Percentiles rank a stretch among this genome's conserved stretches.
Conservation (phyloP, 257 asterid genomes). For the Leonotis leonurus region DNA sequence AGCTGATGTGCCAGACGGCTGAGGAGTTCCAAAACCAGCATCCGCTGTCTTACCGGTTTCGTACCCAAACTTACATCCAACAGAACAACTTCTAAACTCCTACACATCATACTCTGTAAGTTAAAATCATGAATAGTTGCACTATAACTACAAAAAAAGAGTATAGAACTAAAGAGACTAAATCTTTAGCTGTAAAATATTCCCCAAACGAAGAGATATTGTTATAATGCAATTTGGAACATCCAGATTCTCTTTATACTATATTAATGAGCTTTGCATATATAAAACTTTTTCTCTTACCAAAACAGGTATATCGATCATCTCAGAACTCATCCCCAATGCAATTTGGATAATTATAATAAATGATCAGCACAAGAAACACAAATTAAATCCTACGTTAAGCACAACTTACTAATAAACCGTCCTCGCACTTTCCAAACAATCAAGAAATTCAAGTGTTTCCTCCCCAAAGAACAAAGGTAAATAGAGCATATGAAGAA, state of each 20-base stretch:
- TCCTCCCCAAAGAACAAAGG: background rate
- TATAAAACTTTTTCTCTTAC: background rate
- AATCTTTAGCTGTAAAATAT: background rate
- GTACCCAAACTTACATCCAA: slow-evolving; percentile 68
- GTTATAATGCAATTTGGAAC: background rate
- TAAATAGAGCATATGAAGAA: background rate
- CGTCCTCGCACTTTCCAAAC: background rate
- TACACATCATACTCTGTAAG: slow-evolving; percentile 18
- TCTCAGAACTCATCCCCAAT: background rate
- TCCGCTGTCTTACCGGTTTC: slow-evolving; percentile 41
- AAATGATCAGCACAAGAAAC: slow-evolving; percentile 3
- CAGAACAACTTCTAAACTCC: slow-evolving; percentile 71
- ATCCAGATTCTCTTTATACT: background rate
- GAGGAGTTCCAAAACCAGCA: slow-evolving; percentile 65
- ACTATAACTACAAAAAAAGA: background rate
- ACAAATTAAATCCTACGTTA: background rate
- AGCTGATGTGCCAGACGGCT: slow-evolving; percentile 33
- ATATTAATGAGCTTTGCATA: slow-evolving; percentile 6
- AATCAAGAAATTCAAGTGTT: background rate
- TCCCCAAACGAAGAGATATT: background rate
- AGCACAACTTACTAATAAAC: background rate
- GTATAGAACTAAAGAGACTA: background rate
- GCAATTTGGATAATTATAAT: slow-evolving; percentile 4
- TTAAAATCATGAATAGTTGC: slow-evolving; percentile 4
- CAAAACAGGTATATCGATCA: background rate